Evolutionary conservation across 2,329 filamentous ascomycete genomes (phyloP).

Genomic region (Cytospora mali): DNA sequence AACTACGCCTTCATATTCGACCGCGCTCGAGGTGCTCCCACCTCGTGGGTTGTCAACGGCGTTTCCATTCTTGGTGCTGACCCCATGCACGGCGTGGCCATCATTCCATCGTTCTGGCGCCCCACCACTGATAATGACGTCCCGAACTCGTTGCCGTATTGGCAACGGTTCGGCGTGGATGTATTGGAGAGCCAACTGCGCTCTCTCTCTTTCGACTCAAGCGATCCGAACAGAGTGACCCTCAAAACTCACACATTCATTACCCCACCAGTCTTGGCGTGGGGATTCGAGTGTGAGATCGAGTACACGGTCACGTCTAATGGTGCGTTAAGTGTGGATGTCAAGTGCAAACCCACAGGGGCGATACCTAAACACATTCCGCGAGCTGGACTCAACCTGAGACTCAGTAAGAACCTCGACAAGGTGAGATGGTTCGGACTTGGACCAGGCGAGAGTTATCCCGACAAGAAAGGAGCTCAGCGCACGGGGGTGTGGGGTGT

Average conservation of each 20-base stretch:
- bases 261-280: slow-evolving; percentile 62
- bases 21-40: slow-evolving; percentile 46
- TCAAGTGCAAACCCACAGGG: slow-evolving; percentile 49
- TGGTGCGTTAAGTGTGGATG: slow-evolving; percentile 49
- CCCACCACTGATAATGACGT: slow-evolving; percentile 68
- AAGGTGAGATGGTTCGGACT: slow-evolving; percentile 62
- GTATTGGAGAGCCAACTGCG: slow-evolving; percentile 50
- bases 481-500: slow-evolving; percentile 51
- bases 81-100: slow-evolving; percentile 41
- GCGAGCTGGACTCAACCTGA: slow-evolving; percentile 62
- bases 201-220: slow-evolving; percentile 38
- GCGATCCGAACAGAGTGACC: slow-evolving; percentile 37
- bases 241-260: slow-evolving; percentile 51
- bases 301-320: slow-evolving; percentile 54
- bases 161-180: slow-evolving; percentile 56
- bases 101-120: slow-evolving; percentile 60
- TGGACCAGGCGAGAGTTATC: slow-evolving; percentile 66
- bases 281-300: slow-evolving; percentile 54
- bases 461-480: slow-evolving; percentile 62
- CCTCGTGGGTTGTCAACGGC: slow-evolving; percentile 43
- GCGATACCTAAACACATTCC: slow-evolving; percentile 59
- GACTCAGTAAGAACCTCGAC: slow-evolving; percentile 50
- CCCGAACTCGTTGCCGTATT: slow-evolving; percentile 56
- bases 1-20: slow-evolving; percentile 49
- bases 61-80: slow-evolving; percentile 41